Percentiles rank a stretch among this genome's conserved stretches.
Conservation (phyloP, 169 alveolate species). For the Babesia ovis region DNA sequence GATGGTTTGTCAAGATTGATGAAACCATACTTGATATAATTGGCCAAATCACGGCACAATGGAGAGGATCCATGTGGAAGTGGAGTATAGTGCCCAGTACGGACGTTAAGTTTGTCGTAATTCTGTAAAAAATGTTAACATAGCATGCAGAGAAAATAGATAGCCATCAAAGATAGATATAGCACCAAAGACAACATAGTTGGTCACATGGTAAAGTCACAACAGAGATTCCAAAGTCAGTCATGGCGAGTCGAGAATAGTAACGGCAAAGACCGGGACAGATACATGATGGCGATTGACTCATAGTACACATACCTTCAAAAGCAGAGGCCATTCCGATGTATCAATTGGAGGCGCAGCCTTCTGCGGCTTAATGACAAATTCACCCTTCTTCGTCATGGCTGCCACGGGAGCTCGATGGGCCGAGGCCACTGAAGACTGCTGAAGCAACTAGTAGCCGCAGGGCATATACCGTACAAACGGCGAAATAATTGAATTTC, state of each 20-base stretch:
- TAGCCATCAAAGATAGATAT: conserved; percentile 37
- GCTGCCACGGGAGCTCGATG: not conserved
- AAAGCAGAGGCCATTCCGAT: conserved; percentile 93
- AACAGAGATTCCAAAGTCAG: too few species aligned
- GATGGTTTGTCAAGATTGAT: conserved; percentile 99
- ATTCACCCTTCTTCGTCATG: conserved; percentile 27
- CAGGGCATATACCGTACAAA: not conserved
- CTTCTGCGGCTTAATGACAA: conserved; percentile 63
- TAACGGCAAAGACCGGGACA: too few species aligned
- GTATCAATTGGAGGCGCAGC: conserved; percentile 90
- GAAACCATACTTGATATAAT: conserved; percentile 95
- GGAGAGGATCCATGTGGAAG: conserved; percentile 99
- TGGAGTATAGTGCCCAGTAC: conserved; percentile 99
- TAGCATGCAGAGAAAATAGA: conserved; percentile 1
- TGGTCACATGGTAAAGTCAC: too few species aligned
- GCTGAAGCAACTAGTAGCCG: not conserved
- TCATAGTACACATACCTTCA: conserved; percentile 73
- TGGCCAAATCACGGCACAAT: conserved; percentile 91
- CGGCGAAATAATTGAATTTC: not conserved
- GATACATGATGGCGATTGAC: too few species aligned
- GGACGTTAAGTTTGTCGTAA: conserved; percentile 92
- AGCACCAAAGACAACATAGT: conserved; percentile 10
- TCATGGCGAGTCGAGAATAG: too few species aligned
- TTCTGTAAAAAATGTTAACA: conserved; percentile 76
- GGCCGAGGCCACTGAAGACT: not conserved